These are phyloP conservation scores for Globisporangium splendens DNA, from an alignment of 352 stramenopile genomes.

Conservation along the genomic window DNA sequence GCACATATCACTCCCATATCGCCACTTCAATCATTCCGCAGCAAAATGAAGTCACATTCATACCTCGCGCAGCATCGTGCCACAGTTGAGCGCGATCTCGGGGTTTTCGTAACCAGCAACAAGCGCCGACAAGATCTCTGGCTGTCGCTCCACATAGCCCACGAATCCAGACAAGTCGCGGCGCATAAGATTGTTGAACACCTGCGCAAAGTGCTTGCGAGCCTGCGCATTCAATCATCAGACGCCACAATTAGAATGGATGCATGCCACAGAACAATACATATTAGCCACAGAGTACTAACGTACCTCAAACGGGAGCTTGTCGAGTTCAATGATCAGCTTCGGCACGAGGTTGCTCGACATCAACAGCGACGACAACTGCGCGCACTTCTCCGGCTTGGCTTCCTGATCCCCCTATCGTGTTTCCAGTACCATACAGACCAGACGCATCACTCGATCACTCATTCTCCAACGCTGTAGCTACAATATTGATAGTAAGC, in stretches of 20 bases:
- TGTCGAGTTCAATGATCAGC: constrained; percentile 62
- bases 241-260: not conserved
- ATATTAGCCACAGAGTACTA: not conserved
- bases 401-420: constrained; percentile 65
- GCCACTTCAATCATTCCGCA: not conserved
- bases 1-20: not conserved
- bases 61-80: constrained; percentile 88
- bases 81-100: constrained; percentile 87
- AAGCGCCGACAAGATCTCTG: constrained; percentile 72
- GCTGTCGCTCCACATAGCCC: constrained; percentile 69
- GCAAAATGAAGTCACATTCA: not conserved
- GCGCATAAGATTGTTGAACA: constrained; percentile 90
- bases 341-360: constrained; percentile 59
- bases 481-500: not conserved
- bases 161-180: constrained; percentile 83
- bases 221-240: constrained; percentile 18
- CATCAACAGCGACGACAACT: constrained; percentile 76
- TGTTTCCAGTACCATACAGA: not conserved
- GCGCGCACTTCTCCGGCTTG: constrained; percentile 74
- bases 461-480: too few relatives aligned
- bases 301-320: constrained; percentile 77
- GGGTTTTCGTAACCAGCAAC: constrained; percentile 82
- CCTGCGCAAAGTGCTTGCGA: constrained; percentile 81
- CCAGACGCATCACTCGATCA: not conserved
- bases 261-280: too few relatives aligned